Evolutionary conservation across 192 early-diverging fungal genomes (phyloP), one percentile per base, ranked within the genome.

Genomic region (Backusella tuberculispora): DNA sequence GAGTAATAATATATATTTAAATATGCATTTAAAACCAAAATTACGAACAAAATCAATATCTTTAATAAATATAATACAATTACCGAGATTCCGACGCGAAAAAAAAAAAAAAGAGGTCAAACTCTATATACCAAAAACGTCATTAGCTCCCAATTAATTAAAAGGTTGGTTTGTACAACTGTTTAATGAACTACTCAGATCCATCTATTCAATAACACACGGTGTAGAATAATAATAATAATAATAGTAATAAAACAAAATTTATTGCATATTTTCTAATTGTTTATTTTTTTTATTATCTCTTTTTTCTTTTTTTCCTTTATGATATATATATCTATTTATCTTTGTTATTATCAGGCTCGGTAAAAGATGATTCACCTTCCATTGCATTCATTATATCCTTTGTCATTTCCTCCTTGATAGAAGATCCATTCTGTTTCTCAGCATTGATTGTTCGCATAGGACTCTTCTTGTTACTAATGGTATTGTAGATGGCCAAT

Each of bases 401-500:
- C 3, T 76, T 68, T 21, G 74, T 69, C 19, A 76, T 76, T 40
- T 76, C 69, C 17, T 73, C 79, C 38, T 76, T 80, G 15, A 80
- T 81, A 9, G 74, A 69, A n/a, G 41, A 69, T 17, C 15, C 1
- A 34, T 63, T 15, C 29, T 9, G 26, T 63, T 6, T 37, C n/a
- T 4, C 12, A 12, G 38, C 24, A 45, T 43, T 21, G 3, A 24
- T 21, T 9, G 42, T 13, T 38, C n/a, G 44, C 21, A 40, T 6
- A 21, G 34, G 44, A n/a, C 21, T 48, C 64, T 80, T 81, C 50
- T 77, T 78, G 48, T 85, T 87, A 45, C 79, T 79, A 29, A 87
- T 87, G 5, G 82, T 77, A 26, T 87, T 83, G 48, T 84, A 87
- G 29, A 87, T 84, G 0, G 84, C 80, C 76, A 87, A 71, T 10